Evolutionary conservation across 345 rosid species (phyloP), one percentile per base, ranked within the genome.

Genomic region (Rubroshorea leprosula): DNA sequence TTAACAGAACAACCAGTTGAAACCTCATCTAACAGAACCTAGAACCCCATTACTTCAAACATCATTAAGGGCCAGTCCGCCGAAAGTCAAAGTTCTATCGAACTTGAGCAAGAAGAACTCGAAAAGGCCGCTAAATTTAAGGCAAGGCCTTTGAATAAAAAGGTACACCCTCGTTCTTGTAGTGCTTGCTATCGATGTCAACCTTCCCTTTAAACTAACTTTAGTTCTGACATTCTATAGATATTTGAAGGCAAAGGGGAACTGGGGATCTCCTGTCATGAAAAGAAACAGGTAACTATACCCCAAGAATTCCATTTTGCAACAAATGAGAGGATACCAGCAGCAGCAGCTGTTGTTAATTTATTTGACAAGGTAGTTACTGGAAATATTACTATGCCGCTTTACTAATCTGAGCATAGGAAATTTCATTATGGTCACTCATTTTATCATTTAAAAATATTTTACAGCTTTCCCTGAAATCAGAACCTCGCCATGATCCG

Each of bases 241-340:
- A 87, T 94, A 71, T 86, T 94, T 73, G 97, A 90, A 69, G 87
- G 95, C 60, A 94, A 87, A 80, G 99, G 99, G 63, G 95, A 82
- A 31, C 19, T 93, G 79, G 97, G 96, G 26, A 62, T 93, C 27
- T 89, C 80, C 58, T 85, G 85, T 64, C 83, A 80, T 65, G 55
- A 70, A 60, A 93, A 89, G 81, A 93, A 81, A 62, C 91, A 83
- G 19, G 76, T 68, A 41, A 90, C 99, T 16, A 70, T 69, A 68
- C 96, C 95, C 55, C 85, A 81, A 61, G 99, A 87, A 77, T 94
- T 94, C 72, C 95, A 84, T 70, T 87, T 94, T 51, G 88, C 85
- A 8, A 94, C 83, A 47, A 71, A 85, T 68, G 93, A 90, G 70
- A 81, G 99, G 79, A 84, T 90, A 65, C 92, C 93, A 25, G 83